Evolutionary conservation across 495 filamentous ascomycete genomes (phyloP), one percentile per base, ranked within the genome.

Genomic region (Tuber calosporum): DNA sequence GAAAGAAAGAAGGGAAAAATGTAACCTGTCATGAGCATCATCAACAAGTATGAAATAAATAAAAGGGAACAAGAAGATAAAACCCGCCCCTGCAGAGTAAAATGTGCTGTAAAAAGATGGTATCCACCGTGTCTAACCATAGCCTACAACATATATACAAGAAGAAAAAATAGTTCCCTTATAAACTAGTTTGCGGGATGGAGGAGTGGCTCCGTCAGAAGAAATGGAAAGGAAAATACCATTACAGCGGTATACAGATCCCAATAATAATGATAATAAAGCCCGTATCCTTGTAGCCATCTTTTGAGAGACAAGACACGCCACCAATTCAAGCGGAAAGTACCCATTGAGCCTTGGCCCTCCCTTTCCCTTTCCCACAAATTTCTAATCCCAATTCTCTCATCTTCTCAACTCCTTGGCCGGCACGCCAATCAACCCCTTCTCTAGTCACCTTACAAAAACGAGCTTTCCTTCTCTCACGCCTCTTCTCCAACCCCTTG

Each of bases 371-470:
- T 85, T 91, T 92, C 82, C 88, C 92, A 72, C 91, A 92, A 86
- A 93, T 92, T 81, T 93, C 89, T 75, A 97, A 86, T 72, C 94
- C 95, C 73, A 98, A 85, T 82, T 97, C 93, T 78, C 92, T 87
- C 95, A 99, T 99, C 80, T 94, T 87, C 86, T 97, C 90, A 22
- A 91, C 92, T 68, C 95, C 95, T 82, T 92, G 91, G 68, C 95
- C 96, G 62, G 91, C 92, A 81, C 86, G 84, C 69, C 87, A 87
- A 73, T 87, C 87, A 72, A 86, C 85, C 82, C 89, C 87, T 81
- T 89, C 87, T 80, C 88, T 88, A 79, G 84, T n/a, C n/a, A n/a
- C 86, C 37, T 77, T 80, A 62, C 70, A 73, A 67, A 81, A 70
- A 73, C 79, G 73, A 22, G 72, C 75, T 83, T 90, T 92, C 72